A percentile compares a stretch with the other conserved stretches of the same genome.
Evolutionary conservation across 257 asterid genomes (phyloP).

Genomic region (Capsicum chinense): DNA sequence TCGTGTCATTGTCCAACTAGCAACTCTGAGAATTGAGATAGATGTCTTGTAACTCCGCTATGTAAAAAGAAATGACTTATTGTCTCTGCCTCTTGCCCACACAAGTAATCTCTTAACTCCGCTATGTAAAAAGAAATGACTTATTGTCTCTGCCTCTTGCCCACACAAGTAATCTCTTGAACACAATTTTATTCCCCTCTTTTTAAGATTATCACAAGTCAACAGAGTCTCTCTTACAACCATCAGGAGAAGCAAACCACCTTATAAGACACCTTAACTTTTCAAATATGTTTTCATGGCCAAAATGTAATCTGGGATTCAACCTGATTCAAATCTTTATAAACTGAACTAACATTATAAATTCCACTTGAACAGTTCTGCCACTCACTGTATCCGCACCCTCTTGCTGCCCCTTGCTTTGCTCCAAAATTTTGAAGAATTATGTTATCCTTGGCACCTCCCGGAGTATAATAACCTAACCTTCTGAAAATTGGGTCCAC

Average conservation of each 20-base stretch:
- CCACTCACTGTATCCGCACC: background rate
- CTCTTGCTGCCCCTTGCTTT: constrained; percentile 2
- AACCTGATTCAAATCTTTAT: constrained; percentile 17
- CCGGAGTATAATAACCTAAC: background rate
- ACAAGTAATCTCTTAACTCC: background rate
- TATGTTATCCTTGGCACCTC: background rate
- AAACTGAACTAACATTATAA: background rate
- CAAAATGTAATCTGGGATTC: constrained; percentile 1
- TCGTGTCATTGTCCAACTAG: background rate
- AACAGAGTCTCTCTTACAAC: background rate
- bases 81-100: background rate
- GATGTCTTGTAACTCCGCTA: background rate
- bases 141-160: background rate
- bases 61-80: background rate
- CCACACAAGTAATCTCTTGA: background rate
- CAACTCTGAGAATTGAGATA: background rate
- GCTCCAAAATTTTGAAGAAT: background rate
- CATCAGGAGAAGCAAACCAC: constrained; percentile 11
- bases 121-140: background rate
- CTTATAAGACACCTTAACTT: background rate
- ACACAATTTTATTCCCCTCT: background rate
- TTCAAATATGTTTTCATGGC: constrained; percentile 6
- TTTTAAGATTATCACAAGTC: background rate
- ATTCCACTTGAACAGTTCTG: constrained; percentile 11
- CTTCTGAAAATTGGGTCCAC: background rate